phyloP scores from a whole-genome alignment of 2,329 filamentous ascomycete genomes.

The Penicillium rolfsii region DNA sequence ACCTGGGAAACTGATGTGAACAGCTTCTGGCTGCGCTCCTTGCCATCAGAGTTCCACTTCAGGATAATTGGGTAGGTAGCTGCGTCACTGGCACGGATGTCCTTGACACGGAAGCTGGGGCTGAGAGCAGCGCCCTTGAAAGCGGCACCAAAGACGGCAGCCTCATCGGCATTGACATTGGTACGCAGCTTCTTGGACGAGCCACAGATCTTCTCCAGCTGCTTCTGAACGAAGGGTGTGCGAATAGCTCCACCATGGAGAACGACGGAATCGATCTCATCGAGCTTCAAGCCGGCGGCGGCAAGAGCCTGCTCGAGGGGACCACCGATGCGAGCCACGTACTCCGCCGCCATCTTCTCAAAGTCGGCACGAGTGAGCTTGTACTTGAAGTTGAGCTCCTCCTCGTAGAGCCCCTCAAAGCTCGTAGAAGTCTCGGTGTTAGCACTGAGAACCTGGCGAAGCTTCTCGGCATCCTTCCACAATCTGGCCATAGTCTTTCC shows the following conservation, averaged over 20 bases:
- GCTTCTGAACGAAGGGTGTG: slow-evolving; percentile 91
- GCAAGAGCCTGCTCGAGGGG: slow-evolving; percentile 76
- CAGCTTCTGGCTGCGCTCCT: slow-evolving; percentile 76
- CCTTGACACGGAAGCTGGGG: slow-evolving; percentile 96
- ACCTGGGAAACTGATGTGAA: slow-evolving; percentile 78
- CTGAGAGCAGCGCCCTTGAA: slow-evolving; percentile 92
- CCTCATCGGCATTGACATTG: slow-evolving; percentile 96
- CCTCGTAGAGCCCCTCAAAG: slow-evolving; percentile 82
- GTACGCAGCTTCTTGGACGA: slow-evolving; percentile 78
- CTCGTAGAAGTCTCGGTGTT: slow-evolving; percentile 79
- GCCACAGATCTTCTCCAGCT: slow-evolving; percentile 75
- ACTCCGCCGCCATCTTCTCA: slow-evolving; percentile 72
- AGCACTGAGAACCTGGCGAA: slow-evolving; percentile 88
- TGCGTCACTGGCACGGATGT: slow-evolving; percentile 82
- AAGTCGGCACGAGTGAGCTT: slow-evolving; percentile 80
- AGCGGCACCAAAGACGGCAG: slow-evolving; percentile 91
- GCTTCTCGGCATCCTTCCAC: slow-evolving; percentile 86
- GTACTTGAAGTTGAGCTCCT: slow-evolving; percentile 92
- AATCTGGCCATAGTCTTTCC: slow-evolving; percentile 86
- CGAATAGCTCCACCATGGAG: slow-evolving; percentile 88
- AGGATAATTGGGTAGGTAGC: slow-evolving; percentile 74
- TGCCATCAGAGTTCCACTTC: slow-evolving; percentile 72
- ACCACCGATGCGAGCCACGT: slow-evolving; percentile 68
- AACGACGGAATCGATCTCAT: slow-evolving; percentile 85
- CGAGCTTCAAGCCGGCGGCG: slow-evolving; percentile 70